Evolutionary conservation across 345 rosid species (phyloP).

Genomic region (Cardiospermum halicacabum): DNA sequence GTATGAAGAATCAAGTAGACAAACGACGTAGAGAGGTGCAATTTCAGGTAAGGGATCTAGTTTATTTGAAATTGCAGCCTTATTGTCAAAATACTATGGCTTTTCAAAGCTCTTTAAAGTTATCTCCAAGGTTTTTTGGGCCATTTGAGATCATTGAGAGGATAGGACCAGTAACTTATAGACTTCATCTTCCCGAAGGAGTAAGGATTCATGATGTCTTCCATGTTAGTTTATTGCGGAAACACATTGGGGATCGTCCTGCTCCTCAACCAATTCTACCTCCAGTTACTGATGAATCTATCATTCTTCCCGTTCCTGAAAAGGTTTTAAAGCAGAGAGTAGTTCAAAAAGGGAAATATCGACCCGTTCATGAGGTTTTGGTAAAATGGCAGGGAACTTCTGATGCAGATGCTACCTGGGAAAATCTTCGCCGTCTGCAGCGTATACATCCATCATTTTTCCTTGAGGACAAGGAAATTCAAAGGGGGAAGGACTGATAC

Average conservation of each 20-base stretch:
- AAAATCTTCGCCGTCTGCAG: not conserved
- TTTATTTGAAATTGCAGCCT: not conserved
- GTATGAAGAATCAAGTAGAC: not conserved
- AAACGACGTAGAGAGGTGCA: not conserved
- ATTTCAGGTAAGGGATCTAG: not conserved
- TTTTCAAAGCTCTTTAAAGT: not conserved
- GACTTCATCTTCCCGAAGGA: not conserved
- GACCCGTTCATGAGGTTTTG: not conserved
- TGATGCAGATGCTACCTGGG: not conserved
- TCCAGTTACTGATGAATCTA: too few species aligned
- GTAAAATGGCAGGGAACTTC: not conserved
- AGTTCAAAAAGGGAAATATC: not conserved
- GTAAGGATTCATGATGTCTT: slow-evolving; percentile 12
- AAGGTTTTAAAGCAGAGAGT: not conserved
- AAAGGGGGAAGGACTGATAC: not conserved
- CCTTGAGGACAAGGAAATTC: slow-evolving; percentile 4
- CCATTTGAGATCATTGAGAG: not conserved
- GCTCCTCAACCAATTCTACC: not conserved
- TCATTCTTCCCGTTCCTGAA: not conserved
- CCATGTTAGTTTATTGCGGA: not conserved
- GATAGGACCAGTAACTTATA: not conserved
- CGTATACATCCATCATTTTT: not conserved
- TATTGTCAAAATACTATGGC: not conserved
- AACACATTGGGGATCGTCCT: not conserved
- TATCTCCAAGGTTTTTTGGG: not conserved